Percentiles rank a stretch among this genome's conserved stretches.
These are phyloP conservation scores for Lachancea fermentati DNA, from an alignment of 805 yeast genomes.

Conservation along the genomic window DNA sequence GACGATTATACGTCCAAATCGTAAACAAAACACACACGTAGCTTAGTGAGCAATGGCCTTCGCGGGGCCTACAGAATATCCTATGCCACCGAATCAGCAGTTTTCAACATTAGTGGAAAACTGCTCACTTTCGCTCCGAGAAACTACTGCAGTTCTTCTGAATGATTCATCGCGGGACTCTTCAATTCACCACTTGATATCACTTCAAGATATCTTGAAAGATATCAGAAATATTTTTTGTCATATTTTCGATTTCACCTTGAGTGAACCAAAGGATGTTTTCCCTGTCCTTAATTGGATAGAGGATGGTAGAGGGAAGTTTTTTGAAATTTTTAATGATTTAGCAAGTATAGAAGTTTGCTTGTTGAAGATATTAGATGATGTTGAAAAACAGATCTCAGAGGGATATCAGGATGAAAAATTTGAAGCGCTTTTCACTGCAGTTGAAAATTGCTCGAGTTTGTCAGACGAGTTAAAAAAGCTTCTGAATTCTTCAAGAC, in stretches of 20 bases:
- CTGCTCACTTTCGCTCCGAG: not conserved
- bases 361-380: constrained; percentile 32
- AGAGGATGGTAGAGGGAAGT: constrained; percentile 30
- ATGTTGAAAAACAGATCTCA: constrained; percentile 30
- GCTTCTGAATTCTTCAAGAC: constrained; percentile 26
- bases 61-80: too few species aligned
- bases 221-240: not conserved
- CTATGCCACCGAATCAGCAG: too few species aligned
- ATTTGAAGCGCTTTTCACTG: constrained; percentile 23
- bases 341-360: constrained; percentile 33
- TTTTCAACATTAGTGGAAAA: not conserved
- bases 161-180: not conserved
- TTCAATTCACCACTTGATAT: not conserved
- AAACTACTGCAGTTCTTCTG: not conserved
- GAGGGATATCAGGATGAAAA: constrained; percentile 9
- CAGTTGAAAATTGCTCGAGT: constrained; percentile 33
- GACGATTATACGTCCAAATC: not conserved
- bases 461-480: constrained; percentile 25
- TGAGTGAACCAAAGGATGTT: not conserved
- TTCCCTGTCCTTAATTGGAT: constrained; percentile 29
- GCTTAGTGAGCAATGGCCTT: not conserved
- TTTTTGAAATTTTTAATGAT: constrained; percentile 29
- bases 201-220: not conserved
- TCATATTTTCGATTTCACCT: not conserved
- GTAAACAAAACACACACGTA: not conserved